Conservation (phyloP, 1,139 yeast species). For the Zygoascus sp. region DNA sequence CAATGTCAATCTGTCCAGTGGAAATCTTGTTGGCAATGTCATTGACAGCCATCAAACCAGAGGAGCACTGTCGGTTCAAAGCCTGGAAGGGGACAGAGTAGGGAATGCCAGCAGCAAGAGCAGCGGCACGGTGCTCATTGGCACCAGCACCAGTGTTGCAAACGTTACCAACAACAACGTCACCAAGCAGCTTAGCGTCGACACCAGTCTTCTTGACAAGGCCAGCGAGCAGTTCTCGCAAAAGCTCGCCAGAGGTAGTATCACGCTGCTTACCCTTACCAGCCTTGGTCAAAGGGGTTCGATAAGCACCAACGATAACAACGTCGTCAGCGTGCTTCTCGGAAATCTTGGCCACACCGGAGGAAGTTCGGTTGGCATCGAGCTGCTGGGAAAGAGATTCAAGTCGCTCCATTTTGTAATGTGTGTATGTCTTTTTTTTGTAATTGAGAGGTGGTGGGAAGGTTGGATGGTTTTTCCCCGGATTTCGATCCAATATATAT, state of each 20-base stretch:
- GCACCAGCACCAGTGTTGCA: conserved; percentile 90
- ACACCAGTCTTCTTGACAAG: conserved; percentile 54
- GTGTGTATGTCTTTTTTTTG: not conserved
- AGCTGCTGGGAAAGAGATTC: conserved; percentile 32
- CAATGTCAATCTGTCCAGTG: conserved; percentile 84
- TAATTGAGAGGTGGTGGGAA: not conserved
- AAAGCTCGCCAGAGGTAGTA: conserved; percentile 67
- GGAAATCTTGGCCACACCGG: conserved; percentile 37
- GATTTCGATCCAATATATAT: not conserved
- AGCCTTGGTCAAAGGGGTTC: conserved; percentile 86
- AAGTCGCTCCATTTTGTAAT: conserved; percentile 32
- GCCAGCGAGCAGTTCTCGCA: conserved; percentile 58
- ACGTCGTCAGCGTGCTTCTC: conserved; percentile 79
- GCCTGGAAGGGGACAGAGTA: conserved; percentile 71
- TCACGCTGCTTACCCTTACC: conserved; percentile 79
- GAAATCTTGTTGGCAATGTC: conserved; percentile 85
- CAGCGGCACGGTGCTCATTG: conserved; percentile 81
- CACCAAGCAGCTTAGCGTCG: conserved; percentile 69
- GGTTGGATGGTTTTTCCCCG: not conserved
- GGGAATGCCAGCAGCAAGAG: conserved; percentile 69
- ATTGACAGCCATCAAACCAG: conserved; percentile 86
- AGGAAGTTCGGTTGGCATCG: conserved; percentile 29
- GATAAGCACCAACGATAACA: conserved; percentile 79
- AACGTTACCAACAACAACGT: conserved; percentile 84
- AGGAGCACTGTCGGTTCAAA: conserved; percentile 88